Percentiles rank a stretch among this genome's conserved stretches.
These are phyloP conservation scores for Xylariaceae sp. DNA, from an alignment of 2,329 filamentous ascomycete species.

Conservation along the genomic window DNA sequence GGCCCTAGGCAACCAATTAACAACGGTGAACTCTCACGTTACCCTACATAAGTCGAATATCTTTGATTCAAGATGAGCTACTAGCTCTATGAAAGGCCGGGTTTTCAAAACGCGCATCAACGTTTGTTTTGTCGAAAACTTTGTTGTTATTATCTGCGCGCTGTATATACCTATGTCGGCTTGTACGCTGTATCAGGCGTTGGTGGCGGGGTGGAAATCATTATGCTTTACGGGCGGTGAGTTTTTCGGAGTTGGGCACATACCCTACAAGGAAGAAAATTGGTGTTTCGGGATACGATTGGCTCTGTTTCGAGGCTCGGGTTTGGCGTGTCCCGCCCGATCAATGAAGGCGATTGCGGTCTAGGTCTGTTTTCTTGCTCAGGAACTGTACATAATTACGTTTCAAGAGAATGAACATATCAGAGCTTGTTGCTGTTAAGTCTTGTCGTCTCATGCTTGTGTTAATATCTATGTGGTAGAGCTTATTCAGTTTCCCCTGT, in stretches of 20 bases:
- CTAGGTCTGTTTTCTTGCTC: background rate
- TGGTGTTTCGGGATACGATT: conserved; percentile 6
- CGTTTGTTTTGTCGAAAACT: background rate
- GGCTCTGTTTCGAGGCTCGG: background rate
- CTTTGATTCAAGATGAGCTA: background rate
- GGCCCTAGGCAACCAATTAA: background rate
- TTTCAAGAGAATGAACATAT: background rate
- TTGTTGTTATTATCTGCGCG: background rate
- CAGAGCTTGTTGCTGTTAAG: background rate
- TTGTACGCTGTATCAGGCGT: background rate
- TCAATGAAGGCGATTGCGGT: background rate
- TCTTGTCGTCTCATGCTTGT: no score
- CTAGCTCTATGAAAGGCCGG: background rate
- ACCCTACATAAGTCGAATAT: background rate
- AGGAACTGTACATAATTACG: background rate
- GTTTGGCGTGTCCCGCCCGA: background rate
- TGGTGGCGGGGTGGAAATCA: background rate
- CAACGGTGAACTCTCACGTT: background rate
- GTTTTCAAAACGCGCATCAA: background rate
- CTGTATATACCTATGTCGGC: conserved; percentile 13
- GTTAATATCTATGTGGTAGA: no score
- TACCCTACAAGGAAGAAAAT: conserved; percentile 11
- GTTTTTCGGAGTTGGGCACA: conserved; percentile 2
- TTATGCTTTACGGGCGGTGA: conserved; percentile 9
- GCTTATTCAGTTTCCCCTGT: no score